Evolutionary conservation across 2,329 filamentous ascomycete genomes (phyloP).

Genomic region (Colletotrichum lupini): DNA sequence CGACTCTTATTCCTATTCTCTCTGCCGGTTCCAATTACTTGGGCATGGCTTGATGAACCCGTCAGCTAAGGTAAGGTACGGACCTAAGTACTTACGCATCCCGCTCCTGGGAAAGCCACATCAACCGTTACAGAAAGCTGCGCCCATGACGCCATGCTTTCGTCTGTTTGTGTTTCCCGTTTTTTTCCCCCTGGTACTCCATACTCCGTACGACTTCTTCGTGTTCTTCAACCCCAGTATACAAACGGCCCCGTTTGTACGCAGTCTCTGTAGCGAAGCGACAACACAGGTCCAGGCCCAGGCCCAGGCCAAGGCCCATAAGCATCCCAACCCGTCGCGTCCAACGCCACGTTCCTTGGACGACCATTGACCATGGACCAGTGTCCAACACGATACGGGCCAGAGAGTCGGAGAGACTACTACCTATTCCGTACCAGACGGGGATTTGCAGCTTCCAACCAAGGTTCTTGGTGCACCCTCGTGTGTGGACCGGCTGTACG

Average conservation of each 20-base stretch:
- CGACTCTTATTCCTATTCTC: background rate
- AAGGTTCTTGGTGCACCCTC: background rate
- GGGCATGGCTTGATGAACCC: background rate
- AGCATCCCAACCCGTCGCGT: background rate
- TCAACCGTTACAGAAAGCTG: no score
- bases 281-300: background rate
- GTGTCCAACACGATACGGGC: background rate
- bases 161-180: background rate
- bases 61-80: no score
- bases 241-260: background rate
- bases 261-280: background rate
- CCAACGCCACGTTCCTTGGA: background rate
- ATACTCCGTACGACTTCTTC: background rate
- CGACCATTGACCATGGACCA: background rate
- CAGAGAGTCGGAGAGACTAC: no score
- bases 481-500: constrained; percentile 25
- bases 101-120: no score
- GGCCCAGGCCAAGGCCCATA: background rate
- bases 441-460: background rate
- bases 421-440: background rate
- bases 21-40: background rate
- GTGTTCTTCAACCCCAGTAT: background rate
- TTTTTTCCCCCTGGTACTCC: background rate
- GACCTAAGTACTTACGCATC: no score
- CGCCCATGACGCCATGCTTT: background rate